Percentiles rank a stretch among this genome's conserved stretches.
Evolutionary conservation across 2,329 filamentous ascomycete species (phyloP).

Genomic region (Dactylellina leptospora): DNA sequence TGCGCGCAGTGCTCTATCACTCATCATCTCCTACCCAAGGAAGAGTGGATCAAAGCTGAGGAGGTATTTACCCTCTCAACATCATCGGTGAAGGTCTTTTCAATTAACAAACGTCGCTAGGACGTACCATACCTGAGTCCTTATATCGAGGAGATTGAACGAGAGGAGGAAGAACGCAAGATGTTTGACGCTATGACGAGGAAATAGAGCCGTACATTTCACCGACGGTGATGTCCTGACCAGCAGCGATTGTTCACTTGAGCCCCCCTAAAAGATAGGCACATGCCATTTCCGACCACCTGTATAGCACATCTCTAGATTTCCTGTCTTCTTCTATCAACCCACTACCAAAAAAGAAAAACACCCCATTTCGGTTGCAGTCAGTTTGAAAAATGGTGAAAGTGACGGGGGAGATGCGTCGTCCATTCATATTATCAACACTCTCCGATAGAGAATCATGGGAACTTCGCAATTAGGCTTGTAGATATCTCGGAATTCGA

Average conservation of each 20-base stretch:
- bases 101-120: slow-evolving; percentile 61
- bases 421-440: too few relatives aligned
- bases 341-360: too few relatives aligned
- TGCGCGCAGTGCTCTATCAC: slow-evolving; percentile 69
- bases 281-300: slow-evolving; percentile 14
- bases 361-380: too few relatives aligned
- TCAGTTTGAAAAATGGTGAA: too few relatives aligned
- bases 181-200: slow-evolving; percentile 71
- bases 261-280: not conserved
- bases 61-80: slow-evolving; percentile 65
- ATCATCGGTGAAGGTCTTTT: not conserved
- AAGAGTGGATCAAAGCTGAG: slow-evolving; percentile 73
- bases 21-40: slow-evolving; percentile 71
- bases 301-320: slow-evolving; percentile 28
- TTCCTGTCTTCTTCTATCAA: not conserved
- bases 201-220: slow-evolving; percentile 12
- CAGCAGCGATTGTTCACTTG: not conserved
- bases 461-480: too few relatives aligned
- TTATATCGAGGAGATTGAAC: slow-evolving; percentile 74
- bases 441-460: too few relatives aligned
- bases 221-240: not conserved
- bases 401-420: too few relatives aligned
- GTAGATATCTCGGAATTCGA: too few relatives aligned
- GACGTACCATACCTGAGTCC: slow-evolving; percentile 73
- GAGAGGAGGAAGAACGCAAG: slow-evolving; percentile 72